A percentile compares a stretch with the other conserved stretches of the same genome.
Conservation (phyloP, 2,329 filamentous ascomycete genomes). For the Phialophora macrospora region DNA sequence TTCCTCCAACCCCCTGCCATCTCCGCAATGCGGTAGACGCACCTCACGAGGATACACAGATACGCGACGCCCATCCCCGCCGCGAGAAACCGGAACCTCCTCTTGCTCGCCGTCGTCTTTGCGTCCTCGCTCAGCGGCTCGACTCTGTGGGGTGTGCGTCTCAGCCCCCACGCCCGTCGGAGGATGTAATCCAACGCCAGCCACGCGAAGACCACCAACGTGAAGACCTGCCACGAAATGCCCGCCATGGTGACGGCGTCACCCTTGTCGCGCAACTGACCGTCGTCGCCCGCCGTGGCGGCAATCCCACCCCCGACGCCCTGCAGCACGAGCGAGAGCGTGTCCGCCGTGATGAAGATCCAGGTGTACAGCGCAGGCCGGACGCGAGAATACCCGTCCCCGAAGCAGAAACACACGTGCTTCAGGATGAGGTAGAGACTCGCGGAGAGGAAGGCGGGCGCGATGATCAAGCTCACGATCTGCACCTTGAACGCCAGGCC, state of each 20-base stretch:
- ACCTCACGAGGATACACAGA: slow-evolving; percentile 32
- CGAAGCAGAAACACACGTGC: not conserved
- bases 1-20: slow-evolving; percentile 53
- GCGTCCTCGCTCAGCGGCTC: no score
- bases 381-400: not conserved
- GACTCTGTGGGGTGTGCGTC: no score
- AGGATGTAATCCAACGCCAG: no score
- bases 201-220: not conserved
- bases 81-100: no score
- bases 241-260: not conserved
- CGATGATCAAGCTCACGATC: not conserved
- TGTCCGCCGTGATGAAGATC: not conserved
- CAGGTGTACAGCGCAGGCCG: not conserved
- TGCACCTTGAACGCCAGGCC: not conserved
- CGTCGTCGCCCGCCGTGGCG: no score
- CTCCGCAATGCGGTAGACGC: slow-evolving; percentile 56
- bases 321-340: not conserved
- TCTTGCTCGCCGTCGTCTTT: no score
- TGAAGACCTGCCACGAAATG: not conserved
- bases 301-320: not conserved
- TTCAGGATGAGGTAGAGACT: slow-evolving; percentile 1
- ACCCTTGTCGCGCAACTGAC: no score
- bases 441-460: slow-evolving; percentile 1
- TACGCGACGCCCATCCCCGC: no score
- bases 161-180: no score